Base-by-base conservation (phyloP, 2,329 filamentous ascomycete genomes). In the Aspergillus clavatus region DNA sequence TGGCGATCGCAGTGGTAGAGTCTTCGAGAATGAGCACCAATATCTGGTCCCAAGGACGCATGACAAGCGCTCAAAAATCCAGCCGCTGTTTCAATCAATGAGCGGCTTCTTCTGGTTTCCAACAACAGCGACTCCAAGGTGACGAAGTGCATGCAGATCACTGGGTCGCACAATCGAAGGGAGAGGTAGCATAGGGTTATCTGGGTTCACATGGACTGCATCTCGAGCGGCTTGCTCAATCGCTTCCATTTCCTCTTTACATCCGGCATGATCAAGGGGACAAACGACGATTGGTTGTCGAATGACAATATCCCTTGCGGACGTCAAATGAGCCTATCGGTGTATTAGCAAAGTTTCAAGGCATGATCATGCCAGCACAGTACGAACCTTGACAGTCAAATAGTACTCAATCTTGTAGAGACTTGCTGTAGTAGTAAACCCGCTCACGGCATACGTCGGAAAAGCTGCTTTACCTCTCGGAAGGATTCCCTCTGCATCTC, bases 361-460 rank as follows among this genome's bases (percentile, higher is more conserved):
- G 14, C 11, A 16, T 27, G 24, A 14, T 24, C 18, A n/a, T 16
- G 21, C 10, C 8, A 12, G 12, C 10, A 36, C 12, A 6, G n/a
- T 10, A 47, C 55, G 37, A 33, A 95, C 91, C 82, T 95, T 96
- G 52, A 97, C 88, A 42, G 83, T 89, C 43, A 97, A 73, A 66
- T 91, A 98, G 65, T 96, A 98, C 70, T 98, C 91, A 64, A 98
- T 95, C 70, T 96, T 97, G 75, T 98, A 98, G 11, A 98, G 78
- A 27, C 86, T 91, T 26, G 89, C 94, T 6, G 87, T 87, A 0
- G 93, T 97, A 1, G 93, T 96, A 61, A 98, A 98, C 1, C 90
- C 91, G 26, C 80, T 83, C 37, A 96, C 85, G 45, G 86, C 82
- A 64, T 96, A 95, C 64, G 87, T 82, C 5, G 93, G 93, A 68